Evolutionary conservation across 768 basidiomycete genomes (phyloP).

Genomic region (Sarcomyxa edulis): DNA sequence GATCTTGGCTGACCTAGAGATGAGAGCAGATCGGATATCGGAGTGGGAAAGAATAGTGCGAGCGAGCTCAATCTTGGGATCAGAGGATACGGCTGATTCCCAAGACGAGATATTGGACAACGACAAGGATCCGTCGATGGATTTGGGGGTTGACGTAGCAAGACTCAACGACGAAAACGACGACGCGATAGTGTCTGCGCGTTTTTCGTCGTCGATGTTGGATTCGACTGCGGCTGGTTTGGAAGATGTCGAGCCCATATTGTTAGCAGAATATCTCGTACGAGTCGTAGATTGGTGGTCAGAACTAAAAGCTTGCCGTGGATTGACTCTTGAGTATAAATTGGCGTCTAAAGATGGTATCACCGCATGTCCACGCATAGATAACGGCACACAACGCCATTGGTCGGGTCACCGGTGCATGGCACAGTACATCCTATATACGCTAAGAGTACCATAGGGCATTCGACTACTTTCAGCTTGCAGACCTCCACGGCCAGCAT

Average conservation of each 20-base stretch:
- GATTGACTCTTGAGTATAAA: too few species aligned
- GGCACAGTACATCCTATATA: too few species aligned
- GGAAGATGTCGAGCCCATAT: constrained; percentile 14
- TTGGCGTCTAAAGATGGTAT: too few species aligned
- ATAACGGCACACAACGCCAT: too few species aligned
- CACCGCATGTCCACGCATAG: too few species aligned
- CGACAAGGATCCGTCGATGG: constrained; percentile 58
- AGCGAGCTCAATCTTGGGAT: constrained; percentile 67
- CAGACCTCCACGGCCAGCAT: too few species aligned
- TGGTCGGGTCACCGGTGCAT: too few species aligned
- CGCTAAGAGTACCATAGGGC: too few species aligned
- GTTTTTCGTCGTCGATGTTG: constrained; percentile 10
- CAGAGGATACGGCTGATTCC: constrained; percentile 50
- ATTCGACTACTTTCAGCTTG: too few species aligned
- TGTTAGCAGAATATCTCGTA: too few species aligned
- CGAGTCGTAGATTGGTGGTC: too few species aligned
- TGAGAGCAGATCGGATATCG: constrained; percentile 57
- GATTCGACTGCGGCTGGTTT: constrained; percentile 7
- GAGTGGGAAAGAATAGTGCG: constrained; percentile 70
- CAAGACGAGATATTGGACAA: constrained; percentile 56
- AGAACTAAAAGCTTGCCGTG: too few species aligned
- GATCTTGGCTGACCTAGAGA: constrained; percentile 56
- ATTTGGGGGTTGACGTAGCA: constrained; percentile 31
- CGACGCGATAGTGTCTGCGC: constrained; percentile 18
- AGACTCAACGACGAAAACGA: constrained; percentile 21